Evolutionary conservation across 2,329 filamentous ascomycete species (phyloP).

Genomic region (Rhexocercosporidium sp.): DNA sequence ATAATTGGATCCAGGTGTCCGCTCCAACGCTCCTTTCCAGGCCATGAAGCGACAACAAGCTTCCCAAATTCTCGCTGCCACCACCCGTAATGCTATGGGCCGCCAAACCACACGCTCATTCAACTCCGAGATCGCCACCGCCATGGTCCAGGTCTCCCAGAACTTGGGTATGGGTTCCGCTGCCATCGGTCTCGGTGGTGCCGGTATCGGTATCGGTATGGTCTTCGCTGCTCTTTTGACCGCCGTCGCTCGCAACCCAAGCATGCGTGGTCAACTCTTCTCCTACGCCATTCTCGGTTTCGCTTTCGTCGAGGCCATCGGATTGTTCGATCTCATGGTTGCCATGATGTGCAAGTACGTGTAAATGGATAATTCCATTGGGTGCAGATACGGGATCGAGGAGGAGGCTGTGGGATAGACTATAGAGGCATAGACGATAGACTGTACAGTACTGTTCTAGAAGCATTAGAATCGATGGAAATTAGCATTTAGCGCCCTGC

Average conservation of each 20-base stretch:
- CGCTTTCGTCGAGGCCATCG: conserved; percentile 92
- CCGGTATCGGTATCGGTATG: conserved; percentile 94
- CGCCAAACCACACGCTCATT: conserved; percentile 74
- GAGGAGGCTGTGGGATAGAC: conserved; percentile 6
- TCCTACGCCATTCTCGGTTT: conserved; percentile 95
- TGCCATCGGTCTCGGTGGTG: conserved; percentile 90
- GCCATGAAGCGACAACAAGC: conserved; percentile 72
- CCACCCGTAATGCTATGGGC: conserved; percentile 51
- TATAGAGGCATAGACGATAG: conserved; percentile 25
- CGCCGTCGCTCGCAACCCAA: conserved; percentile 91
- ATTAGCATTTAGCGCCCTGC: conserved; percentile 5
- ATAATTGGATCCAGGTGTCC: conserved; percentile 46
- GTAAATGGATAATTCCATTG: conserved; percentile 30
- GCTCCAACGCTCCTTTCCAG: conserved; percentile 34
- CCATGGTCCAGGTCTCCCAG: conserved; percentile 89
- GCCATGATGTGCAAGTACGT: conserved; percentile 93
- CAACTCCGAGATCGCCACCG: conserved; percentile 87
- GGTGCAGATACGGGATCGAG: conserved; percentile 10
- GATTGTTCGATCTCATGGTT: conserved; percentile 90
- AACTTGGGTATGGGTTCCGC: conserved; percentile 89
- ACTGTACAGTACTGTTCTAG: conserved; percentile 30
- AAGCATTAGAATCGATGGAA: conserved; percentile 26
- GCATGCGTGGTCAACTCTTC: conserved; percentile 94
- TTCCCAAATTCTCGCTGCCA: conserved; percentile 66
- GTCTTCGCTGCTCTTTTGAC: conserved; percentile 90